Conservation (phyloP, 1,284 basidiomycete species). For the Ustilago loliicola region DNA sequence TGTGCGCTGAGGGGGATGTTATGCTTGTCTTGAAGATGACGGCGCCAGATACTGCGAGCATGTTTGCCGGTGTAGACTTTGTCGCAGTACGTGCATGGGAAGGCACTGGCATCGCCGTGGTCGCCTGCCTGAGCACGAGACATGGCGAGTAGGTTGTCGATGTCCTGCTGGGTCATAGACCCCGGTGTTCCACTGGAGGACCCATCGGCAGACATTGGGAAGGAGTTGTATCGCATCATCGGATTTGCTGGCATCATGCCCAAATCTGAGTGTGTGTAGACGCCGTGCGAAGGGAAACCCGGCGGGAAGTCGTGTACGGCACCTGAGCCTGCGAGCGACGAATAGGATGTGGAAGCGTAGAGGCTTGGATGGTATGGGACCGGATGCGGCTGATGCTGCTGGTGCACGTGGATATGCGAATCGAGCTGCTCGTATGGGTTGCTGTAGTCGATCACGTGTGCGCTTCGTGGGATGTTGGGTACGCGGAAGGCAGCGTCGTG, state of each 20-base stretch:
- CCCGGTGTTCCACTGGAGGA: conserved; percentile 34
- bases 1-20: conserved; percentile 74
- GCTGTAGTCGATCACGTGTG: conserved; percentile 33
- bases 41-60: conserved; percentile 74
- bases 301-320: conserved; percentile 18
- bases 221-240: conserved; percentile 50
- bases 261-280: conserved; percentile 30
- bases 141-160: conserved; percentile 62
- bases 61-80: conserved; percentile 74
- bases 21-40: conserved; percentile 75
- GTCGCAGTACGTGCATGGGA: conserved; percentile 72
- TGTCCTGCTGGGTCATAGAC: conserved; percentile 53
- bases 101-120: conserved; percentile 58
- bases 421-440: conserved; percentile 36
- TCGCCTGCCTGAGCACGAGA: conserved; percentile 59
- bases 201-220: conserved; percentile 28
- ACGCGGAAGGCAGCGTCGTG: conserved; percentile 37
- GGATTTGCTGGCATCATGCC: conserved; percentile 28
- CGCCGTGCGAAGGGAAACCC: conserved; percentile 26
- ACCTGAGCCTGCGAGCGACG: conserved; percentile 23
- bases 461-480: conserved; percentile 26
- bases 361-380: conserved; percentile 22
- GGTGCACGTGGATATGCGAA: conserved; percentile 26
- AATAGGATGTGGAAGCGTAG: conserved; percentile 42
- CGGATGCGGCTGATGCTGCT: conserved; percentile 20